These are phyloP conservation scores for Calycina marina DNA, from an alignment of 2,329 filamentous ascomycete species.

Conservation along the genomic window DNA sequence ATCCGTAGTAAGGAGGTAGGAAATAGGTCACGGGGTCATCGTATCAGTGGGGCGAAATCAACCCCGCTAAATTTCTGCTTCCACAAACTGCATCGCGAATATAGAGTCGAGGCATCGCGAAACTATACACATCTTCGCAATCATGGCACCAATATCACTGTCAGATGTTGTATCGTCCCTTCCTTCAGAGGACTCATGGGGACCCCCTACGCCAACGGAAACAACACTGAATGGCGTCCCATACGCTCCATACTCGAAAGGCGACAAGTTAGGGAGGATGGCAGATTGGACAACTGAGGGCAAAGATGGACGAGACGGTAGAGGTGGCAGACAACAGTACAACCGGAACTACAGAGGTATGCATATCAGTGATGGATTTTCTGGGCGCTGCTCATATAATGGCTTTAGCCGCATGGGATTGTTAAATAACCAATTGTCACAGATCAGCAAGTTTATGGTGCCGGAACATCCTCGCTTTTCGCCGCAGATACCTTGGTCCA, in stretches of 20 bases:
- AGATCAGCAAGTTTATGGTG: constrained; percentile 97
- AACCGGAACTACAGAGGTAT: constrained; percentile 85
- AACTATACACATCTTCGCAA: constrained; percentile 13
- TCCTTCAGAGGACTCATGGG: constrained; percentile 72
- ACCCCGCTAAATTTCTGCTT: neutral
- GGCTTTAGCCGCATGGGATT: too few relatives aligned
- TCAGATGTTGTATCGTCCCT: constrained; percentile 56
- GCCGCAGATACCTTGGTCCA: constrained; percentile 71
- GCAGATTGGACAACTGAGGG: constrained; percentile 92
- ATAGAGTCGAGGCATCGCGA: neutral
- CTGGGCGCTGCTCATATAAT: too few relatives aligned
- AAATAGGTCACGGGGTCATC: too few relatives aligned
- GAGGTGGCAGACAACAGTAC: constrained; percentile 74
- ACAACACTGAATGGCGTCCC: constrained; percentile 89
- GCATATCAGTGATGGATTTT: too few relatives aligned
- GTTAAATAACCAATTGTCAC: too few relatives aligned
- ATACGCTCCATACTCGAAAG: constrained; percentile 96
- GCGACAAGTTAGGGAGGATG: constrained; percentile 97
- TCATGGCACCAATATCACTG: constrained; percentile 39
- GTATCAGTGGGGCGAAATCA: neutral
- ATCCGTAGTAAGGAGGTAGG: too few relatives aligned
- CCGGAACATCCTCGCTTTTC: constrained; percentile 75
- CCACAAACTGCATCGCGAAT: neutral
- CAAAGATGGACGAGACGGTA: constrained; percentile 61
- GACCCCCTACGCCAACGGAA: constrained; percentile 66